Conservation (phyloP, 495 filamentous ascomycete species). For the Talaromyces liani region DNA sequence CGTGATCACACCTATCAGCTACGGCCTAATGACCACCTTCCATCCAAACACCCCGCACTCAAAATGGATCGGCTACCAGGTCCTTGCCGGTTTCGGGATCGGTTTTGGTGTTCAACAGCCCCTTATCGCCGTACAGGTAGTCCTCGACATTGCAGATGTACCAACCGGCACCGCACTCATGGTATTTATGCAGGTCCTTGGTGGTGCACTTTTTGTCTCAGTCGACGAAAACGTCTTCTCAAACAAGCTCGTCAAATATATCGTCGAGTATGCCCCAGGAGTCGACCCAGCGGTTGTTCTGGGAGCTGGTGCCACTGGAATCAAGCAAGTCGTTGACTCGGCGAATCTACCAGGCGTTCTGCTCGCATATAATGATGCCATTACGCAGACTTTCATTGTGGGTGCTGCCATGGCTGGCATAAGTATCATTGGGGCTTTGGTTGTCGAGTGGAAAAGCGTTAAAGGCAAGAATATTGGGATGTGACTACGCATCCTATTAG, state of each 20-base stretch:
- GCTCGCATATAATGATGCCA: constrained; percentile 20
- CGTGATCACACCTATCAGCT: constrained; percentile 16
- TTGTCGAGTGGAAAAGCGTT: constrained; percentile 16
- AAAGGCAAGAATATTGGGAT: constrained; percentile 8
- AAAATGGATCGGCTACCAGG: neutral
- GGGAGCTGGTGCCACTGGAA: constrained; percentile 12
- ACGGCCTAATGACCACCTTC: constrained; percentile 2
- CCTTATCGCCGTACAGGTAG: constrained; percentile 4
- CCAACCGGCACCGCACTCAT: neutral
- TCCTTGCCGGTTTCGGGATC: neutral
- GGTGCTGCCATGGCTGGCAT: constrained; percentile 14
- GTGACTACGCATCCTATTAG: neutral
- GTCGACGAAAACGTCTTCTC: constrained; percentile 13
- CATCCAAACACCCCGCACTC: neutral
- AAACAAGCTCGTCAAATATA: constrained; percentile 16
- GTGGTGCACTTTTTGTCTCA: neutral
- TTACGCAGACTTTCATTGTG: constrained; percentile 19
- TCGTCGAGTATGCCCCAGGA: neutral
- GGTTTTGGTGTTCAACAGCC: neutral
- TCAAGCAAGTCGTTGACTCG: constrained; percentile 14
- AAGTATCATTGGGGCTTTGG: constrained; percentile 11
- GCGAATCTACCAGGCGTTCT: constrained; percentile 13
- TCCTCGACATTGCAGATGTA: neutral
- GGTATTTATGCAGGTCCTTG: constrained; percentile 4
- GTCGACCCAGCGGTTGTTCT: constrained; percentile 6